A percentile compares a stretch with the other conserved stretches of the same genome.
These are phyloP conservation scores for Achaetomiella virescens DNA, from an alignment of 495 filamentous ascomycete genomes.

Conservation along the genomic window DNA sequence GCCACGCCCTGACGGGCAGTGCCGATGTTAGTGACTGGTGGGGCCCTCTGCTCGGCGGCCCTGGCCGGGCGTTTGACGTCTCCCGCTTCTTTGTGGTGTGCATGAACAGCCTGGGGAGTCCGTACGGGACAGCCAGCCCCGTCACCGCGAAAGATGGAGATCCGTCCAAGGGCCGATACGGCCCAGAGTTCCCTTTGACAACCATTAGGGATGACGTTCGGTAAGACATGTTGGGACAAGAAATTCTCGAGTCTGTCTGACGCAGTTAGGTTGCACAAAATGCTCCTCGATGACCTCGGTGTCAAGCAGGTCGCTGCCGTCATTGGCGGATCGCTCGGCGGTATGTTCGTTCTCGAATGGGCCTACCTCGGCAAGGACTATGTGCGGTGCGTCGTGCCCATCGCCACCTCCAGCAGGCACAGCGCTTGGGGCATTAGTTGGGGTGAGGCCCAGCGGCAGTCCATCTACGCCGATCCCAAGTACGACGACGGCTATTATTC, in stretches of 20 bases:
- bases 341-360: constrained; percentile 95
- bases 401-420: constrained; percentile 89
- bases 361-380: constrained; percentile 94
- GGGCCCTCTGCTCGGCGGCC: constrained; percentile 86
- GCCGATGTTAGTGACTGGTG: constrained; percentile 98
- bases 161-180: constrained; percentile 68
- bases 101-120: constrained; percentile 92
- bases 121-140: constrained; percentile 92
- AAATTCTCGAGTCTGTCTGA: no score
- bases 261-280: constrained; percentile 67
- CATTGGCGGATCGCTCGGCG: constrained; percentile 96
- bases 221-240: constrained; percentile 40
- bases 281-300: constrained; percentile 84
- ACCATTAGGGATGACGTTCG: constrained; percentile 93
- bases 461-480: constrained; percentile 96
- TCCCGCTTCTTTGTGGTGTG: constrained; percentile 92
- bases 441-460: constrained; percentile 95
- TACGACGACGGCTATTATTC: constrained; percentile 95
- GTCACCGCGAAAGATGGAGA: constrained; percentile 83
- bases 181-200: constrained; percentile 92
- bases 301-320: constrained; percentile 80
- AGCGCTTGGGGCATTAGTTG: constrained; percentile 99
- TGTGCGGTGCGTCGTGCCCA: constrained; percentile 83
- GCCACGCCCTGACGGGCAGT: constrained; percentile 92
- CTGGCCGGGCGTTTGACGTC: constrained; percentile 85